These are phyloP conservation scores for Apophysomyces ossiformis DNA, from an alignment of 371 early-diverging fungal genomes.

Conservation along the genomic window DNA sequence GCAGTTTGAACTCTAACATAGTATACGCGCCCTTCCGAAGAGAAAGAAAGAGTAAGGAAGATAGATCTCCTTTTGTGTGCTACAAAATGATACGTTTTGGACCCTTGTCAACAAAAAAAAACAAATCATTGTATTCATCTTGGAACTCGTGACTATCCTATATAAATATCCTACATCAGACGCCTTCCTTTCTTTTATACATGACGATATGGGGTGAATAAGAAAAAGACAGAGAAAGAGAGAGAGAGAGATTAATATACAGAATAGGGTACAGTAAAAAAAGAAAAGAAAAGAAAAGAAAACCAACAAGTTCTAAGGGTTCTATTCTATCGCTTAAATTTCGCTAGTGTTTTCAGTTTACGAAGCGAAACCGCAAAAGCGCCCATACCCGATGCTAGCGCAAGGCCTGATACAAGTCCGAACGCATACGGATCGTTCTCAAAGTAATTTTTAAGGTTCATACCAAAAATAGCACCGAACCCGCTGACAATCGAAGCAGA, in stretches of 20 bases:
- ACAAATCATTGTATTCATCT: too few species aligned
- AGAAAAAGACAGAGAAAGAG: too few species aligned
- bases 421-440: slow-evolving; percentile 77
- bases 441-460: slow-evolving; percentile 82
- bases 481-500: slow-evolving; percentile 64
- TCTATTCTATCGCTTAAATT: slow-evolving; percentile 23
- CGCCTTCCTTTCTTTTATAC: neutral
- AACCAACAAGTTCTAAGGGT: neutral
- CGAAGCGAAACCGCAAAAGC: slow-evolving; percentile 39
- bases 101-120: too few species aligned
- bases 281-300: neutral
- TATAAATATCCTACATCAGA: too few species aligned
- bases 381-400: slow-evolving; percentile 46
- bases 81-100: too few species aligned
- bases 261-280: neutral
- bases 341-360: slow-evolving; percentile 38
- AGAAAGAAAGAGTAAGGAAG: too few species aligned
- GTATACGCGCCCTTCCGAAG: too few species aligned
- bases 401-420: slow-evolving; percentile 59
- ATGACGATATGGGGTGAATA: too few species aligned
- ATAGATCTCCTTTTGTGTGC: too few species aligned
- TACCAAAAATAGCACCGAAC: slow-evolving; percentile 84
- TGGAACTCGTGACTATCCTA: too few species aligned
- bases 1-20: too few species aligned
- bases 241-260: too few species aligned